phyloP scores from a whole-genome alignment of 306 rosid genomes.

The Dryas octopetala region DNA sequence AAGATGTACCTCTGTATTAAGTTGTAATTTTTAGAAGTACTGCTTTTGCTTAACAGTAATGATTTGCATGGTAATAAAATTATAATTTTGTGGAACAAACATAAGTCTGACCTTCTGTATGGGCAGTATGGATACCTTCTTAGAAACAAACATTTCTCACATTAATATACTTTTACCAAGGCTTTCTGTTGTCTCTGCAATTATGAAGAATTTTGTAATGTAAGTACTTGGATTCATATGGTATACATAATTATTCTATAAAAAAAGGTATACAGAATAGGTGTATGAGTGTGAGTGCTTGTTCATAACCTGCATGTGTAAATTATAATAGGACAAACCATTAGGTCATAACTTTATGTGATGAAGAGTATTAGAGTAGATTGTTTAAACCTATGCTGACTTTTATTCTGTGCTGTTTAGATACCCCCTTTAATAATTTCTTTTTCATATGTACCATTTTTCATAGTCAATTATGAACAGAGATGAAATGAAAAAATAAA shows the following conservation, averaged over 20 bases:
- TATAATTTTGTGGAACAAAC: neutral
- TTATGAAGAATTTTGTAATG: neutral
- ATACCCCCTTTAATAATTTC: neutral
- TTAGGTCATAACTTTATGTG: neutral
- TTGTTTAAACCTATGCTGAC: neutral
- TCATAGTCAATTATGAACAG: neutral
- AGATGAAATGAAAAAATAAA: neutral
- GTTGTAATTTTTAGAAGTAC: neutral
- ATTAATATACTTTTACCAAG: neutral
- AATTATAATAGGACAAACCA: neutral
- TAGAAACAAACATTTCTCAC: neutral
- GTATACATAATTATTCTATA: neutral
- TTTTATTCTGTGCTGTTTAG: neutral
- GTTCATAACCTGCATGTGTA: conserved; percentile 1
- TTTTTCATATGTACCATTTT: neutral
- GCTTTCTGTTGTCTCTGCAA: neutral
- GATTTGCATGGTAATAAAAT: neutral
- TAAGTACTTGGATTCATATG: conserved; percentile 7
- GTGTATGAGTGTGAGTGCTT: neutral
- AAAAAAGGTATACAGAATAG: neutral
- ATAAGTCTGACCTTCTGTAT: neutral
- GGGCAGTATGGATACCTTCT: neutral
- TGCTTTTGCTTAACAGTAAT: neutral
- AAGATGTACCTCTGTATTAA: neutral
- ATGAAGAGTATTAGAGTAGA: neutral